A percentile compares a stretch with the other conserved stretches of the same genome.
phyloP scores from a whole-genome alignment of 2,329 filamentous ascomycete genomes.

The Talaromyces sp. region DNA sequence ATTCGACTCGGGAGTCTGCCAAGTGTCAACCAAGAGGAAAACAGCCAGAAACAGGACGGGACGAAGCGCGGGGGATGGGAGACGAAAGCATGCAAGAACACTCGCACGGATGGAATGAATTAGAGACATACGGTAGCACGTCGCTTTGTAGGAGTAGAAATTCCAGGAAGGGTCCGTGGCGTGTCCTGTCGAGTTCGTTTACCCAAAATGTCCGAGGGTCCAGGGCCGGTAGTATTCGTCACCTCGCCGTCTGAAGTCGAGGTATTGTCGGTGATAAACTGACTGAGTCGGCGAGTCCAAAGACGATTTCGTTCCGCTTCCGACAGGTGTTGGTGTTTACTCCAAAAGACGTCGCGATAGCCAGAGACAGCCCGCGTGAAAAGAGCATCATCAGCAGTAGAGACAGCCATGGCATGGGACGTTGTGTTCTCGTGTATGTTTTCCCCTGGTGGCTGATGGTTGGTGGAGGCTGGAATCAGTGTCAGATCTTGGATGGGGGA shows the following conservation, averaged over 20 bases:
- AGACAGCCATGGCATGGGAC: slow-evolving; percentile 27
- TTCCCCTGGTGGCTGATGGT: slow-evolving; percentile 5
- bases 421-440: slow-evolving; percentile 11
- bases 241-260: slow-evolving; percentile 14
- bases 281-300: slow-evolving; percentile 34
- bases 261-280: slow-evolving; percentile 30
- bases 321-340: slow-evolving; percentile 34
- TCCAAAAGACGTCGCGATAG: slow-evolving; percentile 38
- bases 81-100: slow-evolving; percentile 20
- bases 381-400: slow-evolving; percentile 33
- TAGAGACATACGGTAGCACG: slow-evolving; percentile 42
- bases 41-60: not conserved
- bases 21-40: slow-evolving; percentile 35
- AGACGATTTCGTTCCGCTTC: slow-evolving; percentile 36
- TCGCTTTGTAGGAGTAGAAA: slow-evolving; percentile 36
- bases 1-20: slow-evolving; percentile 35
- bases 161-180: slow-evolving; percentile 34
- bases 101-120: slow-evolving; percentile 16
- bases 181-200: slow-evolving; percentile 39
- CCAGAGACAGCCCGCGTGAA: slow-evolving; percentile 37
- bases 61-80: slow-evolving; percentile 4
- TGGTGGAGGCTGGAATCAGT: slow-evolving; percentile 26
- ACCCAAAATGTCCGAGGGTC: slow-evolving; percentile 29
- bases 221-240: slow-evolving; percentile 9
- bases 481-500: slow-evolving; percentile 12